Base-by-base conservation (phyloP, 306 rosid genomes). In the Begonia loranthoides region DNA sequence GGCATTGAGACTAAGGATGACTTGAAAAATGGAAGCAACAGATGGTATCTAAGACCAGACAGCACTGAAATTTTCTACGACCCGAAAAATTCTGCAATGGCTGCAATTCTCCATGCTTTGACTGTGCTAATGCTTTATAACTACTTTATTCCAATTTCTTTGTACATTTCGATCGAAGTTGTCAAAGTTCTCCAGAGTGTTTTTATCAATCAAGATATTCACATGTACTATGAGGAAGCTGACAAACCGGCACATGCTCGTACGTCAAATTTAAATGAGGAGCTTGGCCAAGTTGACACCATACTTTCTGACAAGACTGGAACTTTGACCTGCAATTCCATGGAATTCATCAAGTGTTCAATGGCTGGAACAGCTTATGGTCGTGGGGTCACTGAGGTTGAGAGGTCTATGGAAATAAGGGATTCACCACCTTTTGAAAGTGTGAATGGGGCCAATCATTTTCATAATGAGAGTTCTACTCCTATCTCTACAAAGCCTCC, bases 291-390 rank as follows among this genome's bases (percentile, higher is more conserved):
- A 80, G 97, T 90, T 21, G 80, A 85, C 61, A 90, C 97, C 13
- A 74, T 90, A 70, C 97, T 90, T 54, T 85, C 97, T 39, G 97
- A 90, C 72, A 90, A 90, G 74, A 90, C 97, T 17, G 97, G 97
- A 68, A 90, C 97, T 56, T 63, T 90, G 71, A 90, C 97, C 11
- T 90, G 95, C 84, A 90, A 90, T 62, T 85, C 97, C 34, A 90
- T 90, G 97, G 97, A 90, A 76, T 90, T 90, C 71, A 74, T 90
- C 44, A 90, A 90, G 70, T 90, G 94, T 76, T 85, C 95, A 38
- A 68, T 85, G 51, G 95, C 95, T 17, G 97, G 95, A 66, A 80
- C 65, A 56, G 92, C 95, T 62, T 90, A 90, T 64, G 97, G 97
- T 36, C 77, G 74, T 58, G 97, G 85, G 48, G 66, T 70, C 62